phyloP scores from a whole-genome alignment of 2,329 filamentous ascomycete species.

The Lasiodiplodia citricola region DNA sequence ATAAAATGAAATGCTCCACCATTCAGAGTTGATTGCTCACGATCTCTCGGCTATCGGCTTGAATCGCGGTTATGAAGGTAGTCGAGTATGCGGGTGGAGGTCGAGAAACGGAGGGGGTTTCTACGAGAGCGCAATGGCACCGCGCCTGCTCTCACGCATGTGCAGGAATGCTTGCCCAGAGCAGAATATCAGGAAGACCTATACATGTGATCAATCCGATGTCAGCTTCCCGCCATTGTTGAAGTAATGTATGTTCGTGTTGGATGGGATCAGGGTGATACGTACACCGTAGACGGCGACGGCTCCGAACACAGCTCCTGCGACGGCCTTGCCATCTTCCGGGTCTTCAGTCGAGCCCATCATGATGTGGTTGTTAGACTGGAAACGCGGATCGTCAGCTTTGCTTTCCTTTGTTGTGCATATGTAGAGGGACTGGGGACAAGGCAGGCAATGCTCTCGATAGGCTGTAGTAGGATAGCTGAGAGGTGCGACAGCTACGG shows the following conservation, averaged over 20 bases:
- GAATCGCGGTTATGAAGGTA: neutral
- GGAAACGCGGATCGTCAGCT: conserved; percentile 32
- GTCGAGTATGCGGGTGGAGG: neutral
- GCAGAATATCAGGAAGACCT: conserved; percentile 93
- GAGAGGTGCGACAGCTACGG: neutral
- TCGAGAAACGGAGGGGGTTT: neutral
- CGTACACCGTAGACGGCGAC: conserved; percentile 88
- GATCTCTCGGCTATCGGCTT: neutral
- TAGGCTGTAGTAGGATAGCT: neutral
- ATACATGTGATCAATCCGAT: conserved; percentile 23
- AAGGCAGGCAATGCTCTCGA: neutral
- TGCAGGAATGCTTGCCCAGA: conserved; percentile 87
- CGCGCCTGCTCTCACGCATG: conserved; percentile 78
- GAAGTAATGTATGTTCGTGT: neutral
- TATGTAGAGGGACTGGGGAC: neutral
- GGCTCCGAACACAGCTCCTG: conserved; percentile 83
- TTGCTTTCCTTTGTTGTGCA: neutral
- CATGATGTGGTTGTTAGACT: conserved; percentile 78
- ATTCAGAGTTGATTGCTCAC: neutral
- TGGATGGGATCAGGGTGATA: conserved; percentile 34
- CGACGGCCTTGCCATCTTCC: conserved; percentile 76
- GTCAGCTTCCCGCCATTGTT: neutral
- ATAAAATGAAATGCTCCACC: neutral
- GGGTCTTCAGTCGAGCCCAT: conserved; percentile 75
- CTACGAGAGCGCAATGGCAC: conserved; percentile 76